Conservation (phyloP, 202 grass and related monocot species). For the Zizania palustris region DNA sequence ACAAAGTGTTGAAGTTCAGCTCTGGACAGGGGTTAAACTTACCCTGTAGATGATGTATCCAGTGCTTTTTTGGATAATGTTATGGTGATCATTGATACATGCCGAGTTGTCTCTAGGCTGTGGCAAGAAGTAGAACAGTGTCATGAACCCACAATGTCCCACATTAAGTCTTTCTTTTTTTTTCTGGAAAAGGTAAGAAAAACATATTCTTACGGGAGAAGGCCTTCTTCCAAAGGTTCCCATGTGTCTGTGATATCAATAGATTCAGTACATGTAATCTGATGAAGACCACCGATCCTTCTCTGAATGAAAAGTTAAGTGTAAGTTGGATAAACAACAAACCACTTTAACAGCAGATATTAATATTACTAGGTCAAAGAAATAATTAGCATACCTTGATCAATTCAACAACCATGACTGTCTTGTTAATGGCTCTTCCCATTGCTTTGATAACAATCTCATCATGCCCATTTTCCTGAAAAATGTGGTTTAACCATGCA, state of each 20-base stretch:
- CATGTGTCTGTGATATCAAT: slow-evolving; percentile 90
- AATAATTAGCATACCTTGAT: slow-evolving; percentile 60
- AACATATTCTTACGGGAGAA: slow-evolving; percentile 73
- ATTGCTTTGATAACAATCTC: slow-evolving; percentile 92
- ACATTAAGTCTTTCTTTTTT: slow-evolving; percentile 5
- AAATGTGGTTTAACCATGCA: not conserved
- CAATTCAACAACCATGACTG: slow-evolving; percentile 82
- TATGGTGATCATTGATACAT: slow-evolving; percentile 75
- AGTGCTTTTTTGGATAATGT: slow-evolving; percentile 72
- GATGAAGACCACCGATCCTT: slow-evolving; percentile 84
- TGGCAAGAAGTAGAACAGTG: slow-evolving; percentile 19
- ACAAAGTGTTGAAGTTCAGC: not conserved
- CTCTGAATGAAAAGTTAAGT: slow-evolving; percentile 56
- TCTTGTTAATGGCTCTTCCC: slow-evolving; percentile 89
- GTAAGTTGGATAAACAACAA: slow-evolving; percentile 28
- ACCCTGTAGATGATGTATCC: slow-evolving; percentile 81
- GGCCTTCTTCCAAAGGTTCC: slow-evolving; percentile 96
- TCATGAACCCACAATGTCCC: too few relatives aligned
- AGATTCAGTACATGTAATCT: slow-evolving; percentile 71
- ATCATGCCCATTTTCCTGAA: slow-evolving; percentile 75
- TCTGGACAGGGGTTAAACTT: slow-evolving; percentile 22
- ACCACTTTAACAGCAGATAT: slow-evolving; percentile 7
- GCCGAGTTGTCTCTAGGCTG: slow-evolving; percentile 83
- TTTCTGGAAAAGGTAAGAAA: slow-evolving; percentile 26
- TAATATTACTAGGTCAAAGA: slow-evolving; percentile 7